Conservation (phyloP, 345 rosid genomes). For the Acer negundo region DNA sequence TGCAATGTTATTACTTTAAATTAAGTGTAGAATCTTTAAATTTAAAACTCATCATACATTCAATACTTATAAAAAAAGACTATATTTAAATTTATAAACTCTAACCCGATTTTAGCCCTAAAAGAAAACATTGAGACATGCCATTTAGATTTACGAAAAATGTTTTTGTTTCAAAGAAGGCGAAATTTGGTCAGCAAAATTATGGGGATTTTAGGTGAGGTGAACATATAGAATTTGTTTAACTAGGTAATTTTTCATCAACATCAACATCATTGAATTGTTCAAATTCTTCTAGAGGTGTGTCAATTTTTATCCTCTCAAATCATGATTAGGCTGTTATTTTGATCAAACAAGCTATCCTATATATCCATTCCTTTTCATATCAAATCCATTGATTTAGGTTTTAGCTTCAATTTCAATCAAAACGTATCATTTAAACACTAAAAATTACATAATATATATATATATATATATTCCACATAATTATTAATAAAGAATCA, state of each 20-base stretch:
- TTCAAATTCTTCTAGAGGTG: slow-evolving; percentile 3
- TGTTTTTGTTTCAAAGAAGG: neutral
- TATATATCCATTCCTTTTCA: slow-evolving; percentile 1
- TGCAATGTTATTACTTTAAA: neutral
- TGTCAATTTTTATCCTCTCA: slow-evolving; percentile 21
- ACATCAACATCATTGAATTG: neutral
- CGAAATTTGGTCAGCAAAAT: slow-evolving; percentile 7
- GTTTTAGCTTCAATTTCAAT: neutral
- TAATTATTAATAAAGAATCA: too few species aligned
- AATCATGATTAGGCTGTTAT: slow-evolving; percentile 24
- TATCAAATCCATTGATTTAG: slow-evolving; percentile 5
- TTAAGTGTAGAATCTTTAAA: too few species aligned
- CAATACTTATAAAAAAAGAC: too few species aligned
- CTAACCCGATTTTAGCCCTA: too few species aligned
- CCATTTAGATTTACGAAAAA: too few species aligned
- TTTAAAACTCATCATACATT: too few species aligned
- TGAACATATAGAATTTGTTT: slow-evolving; percentile 4
- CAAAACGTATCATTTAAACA: neutral
- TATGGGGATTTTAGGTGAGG: neutral
- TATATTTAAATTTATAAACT: too few species aligned
- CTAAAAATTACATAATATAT: neutral
- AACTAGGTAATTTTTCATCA: neutral
- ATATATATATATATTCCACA: too few species aligned
- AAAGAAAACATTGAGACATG: too few species aligned
- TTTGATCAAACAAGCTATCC: neutral